A percentile compares a stretch with the other conserved stretches of the same genome.
Conservation (phyloP, 495 filamentous ascomycete species). For the Sabuloglossum arenarium region DNA sequence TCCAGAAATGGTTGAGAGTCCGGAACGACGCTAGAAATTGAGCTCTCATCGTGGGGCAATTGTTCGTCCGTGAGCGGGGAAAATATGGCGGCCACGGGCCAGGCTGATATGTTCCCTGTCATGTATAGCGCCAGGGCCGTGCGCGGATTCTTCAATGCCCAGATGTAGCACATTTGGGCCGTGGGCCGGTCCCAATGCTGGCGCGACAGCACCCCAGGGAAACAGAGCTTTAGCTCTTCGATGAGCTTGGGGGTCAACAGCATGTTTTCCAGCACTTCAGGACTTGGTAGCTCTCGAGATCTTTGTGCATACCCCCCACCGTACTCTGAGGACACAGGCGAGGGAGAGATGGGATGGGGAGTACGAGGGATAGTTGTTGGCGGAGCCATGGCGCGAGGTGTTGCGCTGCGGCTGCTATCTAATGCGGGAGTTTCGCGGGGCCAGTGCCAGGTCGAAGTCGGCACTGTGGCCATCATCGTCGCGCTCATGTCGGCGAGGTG, state of each 20-base stretch:
- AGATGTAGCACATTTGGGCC: conserved; percentile 5
- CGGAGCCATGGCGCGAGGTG: neutral
- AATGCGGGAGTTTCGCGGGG: neutral
- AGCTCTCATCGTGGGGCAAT: neutral
- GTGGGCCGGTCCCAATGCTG: conserved; percentile 3
- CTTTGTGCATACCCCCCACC: conserved; percentile 1
- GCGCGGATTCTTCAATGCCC: conserved; percentile 1
- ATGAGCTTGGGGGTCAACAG: conserved; percentile 1
- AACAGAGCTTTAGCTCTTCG: neutral
- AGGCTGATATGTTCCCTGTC: neutral
- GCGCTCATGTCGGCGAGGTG: neutral
- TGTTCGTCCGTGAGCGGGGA: neutral
- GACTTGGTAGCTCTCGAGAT: neutral
- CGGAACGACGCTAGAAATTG: neutral
- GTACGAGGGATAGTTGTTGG: neutral
- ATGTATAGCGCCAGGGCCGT: conserved; percentile 3
- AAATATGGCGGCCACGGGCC: conserved; percentile 4
- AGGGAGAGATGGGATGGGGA: neutral
- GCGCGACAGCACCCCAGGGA: neutral
- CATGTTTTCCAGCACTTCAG: neutral
- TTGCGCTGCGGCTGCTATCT: neutral
- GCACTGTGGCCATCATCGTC: neutral
- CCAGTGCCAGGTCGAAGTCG: neutral
- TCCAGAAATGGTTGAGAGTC: neutral
- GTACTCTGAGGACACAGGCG: neutral